Percentiles rank a stretch among this genome's conserved stretches.
These are phyloP conservation scores for Pseudogymnoascus sp. DNA, from an alignment of 2,329 filamentous ascomycete species.

Conservation along the genomic window DNA sequence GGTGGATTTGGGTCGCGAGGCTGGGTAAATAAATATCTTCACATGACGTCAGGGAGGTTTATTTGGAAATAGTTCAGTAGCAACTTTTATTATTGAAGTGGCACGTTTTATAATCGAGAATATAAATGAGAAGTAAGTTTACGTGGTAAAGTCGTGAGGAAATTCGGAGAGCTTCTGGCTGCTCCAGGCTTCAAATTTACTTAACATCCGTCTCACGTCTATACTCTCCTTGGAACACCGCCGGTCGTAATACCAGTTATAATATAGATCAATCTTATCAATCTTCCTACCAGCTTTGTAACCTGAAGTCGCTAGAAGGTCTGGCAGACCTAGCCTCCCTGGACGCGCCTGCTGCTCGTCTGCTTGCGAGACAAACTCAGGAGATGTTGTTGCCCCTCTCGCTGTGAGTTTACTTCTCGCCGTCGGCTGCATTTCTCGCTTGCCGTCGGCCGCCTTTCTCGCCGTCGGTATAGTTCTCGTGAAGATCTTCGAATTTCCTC, in stretches of 20 bases:
- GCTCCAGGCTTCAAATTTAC: too few species aligned
- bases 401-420: background rate
- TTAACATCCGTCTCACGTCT: too few species aligned
- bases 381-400: too few species aligned
- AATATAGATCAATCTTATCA: too few species aligned
- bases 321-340: too few species aligned
- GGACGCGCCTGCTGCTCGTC: too few species aligned
- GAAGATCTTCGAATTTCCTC: too few species aligned
- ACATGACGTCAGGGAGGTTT: background rate
- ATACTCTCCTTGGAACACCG: too few species aligned
- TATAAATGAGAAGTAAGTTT: background rate
- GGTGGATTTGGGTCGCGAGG: background rate
- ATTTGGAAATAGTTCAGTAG: background rate
- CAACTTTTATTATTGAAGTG: background rate
- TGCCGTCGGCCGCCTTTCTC: background rate
- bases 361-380: too few species aligned
- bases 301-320: too few species aligned
- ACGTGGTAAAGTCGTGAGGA: background rate
- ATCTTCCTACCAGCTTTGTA: too few species aligned
- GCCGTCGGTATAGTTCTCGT: background rate
- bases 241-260: too few species aligned
- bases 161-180: background rate
- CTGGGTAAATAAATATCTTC: background rate
- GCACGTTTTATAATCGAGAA: background rate
- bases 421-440: background rate